A percentile compares a stretch with the other conserved stretches of the same genome.
Conservation (phyloP, 345 rosid species). For the Hypericum androsaemum region DNA sequence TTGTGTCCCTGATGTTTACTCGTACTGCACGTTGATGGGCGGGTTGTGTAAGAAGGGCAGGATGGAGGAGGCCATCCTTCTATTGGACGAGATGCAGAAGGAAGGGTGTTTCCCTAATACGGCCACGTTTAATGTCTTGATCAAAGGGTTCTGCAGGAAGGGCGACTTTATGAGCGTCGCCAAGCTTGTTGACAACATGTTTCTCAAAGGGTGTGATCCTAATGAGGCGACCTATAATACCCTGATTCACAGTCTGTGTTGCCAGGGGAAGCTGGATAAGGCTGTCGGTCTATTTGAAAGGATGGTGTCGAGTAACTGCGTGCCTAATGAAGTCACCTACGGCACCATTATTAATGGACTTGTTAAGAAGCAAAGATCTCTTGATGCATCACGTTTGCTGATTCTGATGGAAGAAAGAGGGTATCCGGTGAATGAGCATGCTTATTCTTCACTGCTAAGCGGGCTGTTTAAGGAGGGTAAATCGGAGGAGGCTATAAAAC, state of each 20-base stretch:
- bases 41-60: constrained; percentile 79
- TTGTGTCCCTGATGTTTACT: constrained; percentile 62
- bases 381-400: constrained; percentile 44
- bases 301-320: constrained; percentile 61
- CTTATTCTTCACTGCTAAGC: constrained; percentile 59
- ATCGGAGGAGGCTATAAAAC: constrained; percentile 45
- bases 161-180: constrained; percentile 64
- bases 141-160: constrained; percentile 73
- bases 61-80: constrained; percentile 68
- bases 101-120: constrained; percentile 73
- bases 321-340: constrained; percentile 75
- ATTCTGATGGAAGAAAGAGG: constrained; percentile 70
- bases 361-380: constrained; percentile 56
- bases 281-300: constrained; percentile 70
- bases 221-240: constrained; percentile 80
- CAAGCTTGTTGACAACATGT: constrained; percentile 86
- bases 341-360: constrained; percentile 78
- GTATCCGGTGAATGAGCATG: constrained; percentile 43
- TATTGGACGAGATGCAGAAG: constrained; percentile 90
- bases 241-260: constrained; percentile 77
- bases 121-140: constrained; percentile 60
- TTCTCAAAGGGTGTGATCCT: constrained; percentile 79
- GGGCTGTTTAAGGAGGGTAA: constrained; percentile 82
- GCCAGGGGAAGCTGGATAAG: constrained; percentile 68
- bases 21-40: constrained; percentile 85